Conservation (phyloP, 352 stramenopile species). For the Phytophthora quininea region DNA sequence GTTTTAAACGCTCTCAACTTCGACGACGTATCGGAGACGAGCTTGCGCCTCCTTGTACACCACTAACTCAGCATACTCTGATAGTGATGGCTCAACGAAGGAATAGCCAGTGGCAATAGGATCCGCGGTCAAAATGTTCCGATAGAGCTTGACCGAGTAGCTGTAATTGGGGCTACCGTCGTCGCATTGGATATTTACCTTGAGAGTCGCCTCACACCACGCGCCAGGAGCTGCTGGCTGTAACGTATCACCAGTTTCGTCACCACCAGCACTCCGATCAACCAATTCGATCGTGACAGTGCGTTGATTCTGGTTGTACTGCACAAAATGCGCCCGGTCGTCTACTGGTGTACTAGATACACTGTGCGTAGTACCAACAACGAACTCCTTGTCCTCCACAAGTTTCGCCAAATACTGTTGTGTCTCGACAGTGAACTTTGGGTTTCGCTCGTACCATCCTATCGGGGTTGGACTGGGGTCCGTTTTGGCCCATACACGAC, state of each 20-base stretch:
- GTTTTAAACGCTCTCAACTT: slow-evolving; percentile 52
- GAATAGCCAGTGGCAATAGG: slow-evolving; percentile 22
- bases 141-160: slow-evolving; percentile 61
- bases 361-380: slow-evolving; percentile 41
- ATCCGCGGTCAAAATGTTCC: slow-evolving; percentile 40
- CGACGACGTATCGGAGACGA: slow-evolving; percentile 78
- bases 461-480: slow-evolving; percentile 30
- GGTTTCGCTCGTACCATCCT: slow-evolving; percentile 46
- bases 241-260: slow-evolving; percentile 2
- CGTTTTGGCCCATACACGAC: slow-evolving; percentile 62
- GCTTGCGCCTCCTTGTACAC: slow-evolving; percentile 80
- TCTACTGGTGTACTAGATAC: slow-evolving; percentile 33
- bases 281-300: slow-evolving; percentile 59
- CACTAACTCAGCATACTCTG: slow-evolving; percentile 66
- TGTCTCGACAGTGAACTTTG: slow-evolving; percentile 37
- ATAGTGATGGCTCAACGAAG: slow-evolving; percentile 23
- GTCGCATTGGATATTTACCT: slow-evolving; percentile 26
- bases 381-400: slow-evolving; percentile 41
- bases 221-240: slow-evolving; percentile 13
- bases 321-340: slow-evolving; percentile 44
- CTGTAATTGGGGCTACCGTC: slow-evolving; percentile 18
- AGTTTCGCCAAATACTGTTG: slow-evolving; percentile 49
- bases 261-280: slow-evolving; percentile 16
- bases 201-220: slow-evolving; percentile 37
- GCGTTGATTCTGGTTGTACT: slow-evolving; percentile 27